Conservation (phyloP, 768 basidiomycete species). For the Boletellus ananiceps region DNA sequence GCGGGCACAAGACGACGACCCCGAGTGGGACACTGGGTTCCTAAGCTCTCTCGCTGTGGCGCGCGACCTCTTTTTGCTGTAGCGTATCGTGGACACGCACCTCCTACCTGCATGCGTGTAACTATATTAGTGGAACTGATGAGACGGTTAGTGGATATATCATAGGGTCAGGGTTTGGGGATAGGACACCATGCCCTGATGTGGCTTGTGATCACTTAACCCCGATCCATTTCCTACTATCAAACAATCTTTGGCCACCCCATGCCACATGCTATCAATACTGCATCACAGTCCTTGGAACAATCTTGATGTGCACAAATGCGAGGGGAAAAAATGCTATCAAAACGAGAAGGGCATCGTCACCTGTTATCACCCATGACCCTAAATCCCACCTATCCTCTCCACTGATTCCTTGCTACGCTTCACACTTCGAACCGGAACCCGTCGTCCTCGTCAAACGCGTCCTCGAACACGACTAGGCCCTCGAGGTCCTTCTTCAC, state of each 20-base stretch:
- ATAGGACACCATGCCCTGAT: no score
- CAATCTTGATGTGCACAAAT: conserved; percentile 8
- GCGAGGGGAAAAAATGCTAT: conserved; percentile 5
- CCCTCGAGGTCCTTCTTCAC: conserved; percentile 31
- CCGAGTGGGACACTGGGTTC: conserved; percentile 25
- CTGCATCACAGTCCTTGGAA: background rate
- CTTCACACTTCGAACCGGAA: conserved; percentile 28
- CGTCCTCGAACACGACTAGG: conserved; percentile 27
- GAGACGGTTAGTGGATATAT: no score
- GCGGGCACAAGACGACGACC: conserved; percentile 16
- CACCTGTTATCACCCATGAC: conserved; percentile 6
- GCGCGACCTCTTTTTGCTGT: conserved; percentile 14
- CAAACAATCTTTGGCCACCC: no score
- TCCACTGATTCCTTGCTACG: background rate
- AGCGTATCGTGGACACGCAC: background rate
- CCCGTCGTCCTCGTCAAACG: conserved; percentile 24
- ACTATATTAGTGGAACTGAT: no score
- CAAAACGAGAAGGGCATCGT: background rate
- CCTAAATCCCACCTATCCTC: conserved; percentile 11
- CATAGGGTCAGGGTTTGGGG: no score
- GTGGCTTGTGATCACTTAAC: no score
- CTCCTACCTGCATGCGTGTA: no score
- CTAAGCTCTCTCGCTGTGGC: conserved; percentile 10
- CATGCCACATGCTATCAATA: background rate
- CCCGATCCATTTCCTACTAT: no score